Conservation (phyloP, 495 filamentous ascomycete species). For the Letharia columbiana region DNA sequence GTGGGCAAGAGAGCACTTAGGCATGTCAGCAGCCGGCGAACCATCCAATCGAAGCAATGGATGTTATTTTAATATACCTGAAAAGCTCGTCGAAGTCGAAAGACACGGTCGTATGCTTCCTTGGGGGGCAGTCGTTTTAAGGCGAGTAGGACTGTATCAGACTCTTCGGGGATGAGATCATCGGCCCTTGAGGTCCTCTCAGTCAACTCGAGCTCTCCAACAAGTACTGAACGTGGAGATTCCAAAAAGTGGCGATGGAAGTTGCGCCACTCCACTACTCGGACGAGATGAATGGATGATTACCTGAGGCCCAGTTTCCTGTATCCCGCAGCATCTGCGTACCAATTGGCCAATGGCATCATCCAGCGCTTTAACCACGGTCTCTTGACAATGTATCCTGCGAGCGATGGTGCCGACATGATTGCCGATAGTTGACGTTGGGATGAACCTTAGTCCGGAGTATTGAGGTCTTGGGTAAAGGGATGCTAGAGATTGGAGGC, state of each 20-base stretch:
- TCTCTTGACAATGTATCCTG: slow-evolving; percentile 63
- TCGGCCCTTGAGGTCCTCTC: slow-evolving; percentile 55
- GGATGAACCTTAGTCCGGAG: neutral
- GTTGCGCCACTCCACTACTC: neutral
- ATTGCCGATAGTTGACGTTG: slow-evolving; percentile 29
- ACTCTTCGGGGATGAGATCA: slow-evolving; percentile 88
- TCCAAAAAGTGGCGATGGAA: neutral
- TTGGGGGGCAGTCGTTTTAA: slow-evolving; percentile 84
- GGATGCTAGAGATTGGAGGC: neutral
- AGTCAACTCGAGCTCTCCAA: neutral
- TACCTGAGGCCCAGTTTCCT: slow-evolving; percentile 87
- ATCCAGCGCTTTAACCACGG: slow-evolving; percentile 76
- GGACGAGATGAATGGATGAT: slow-evolving; percentile 19
- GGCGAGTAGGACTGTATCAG: slow-evolving; percentile 72
- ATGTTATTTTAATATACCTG: slow-evolving; percentile 49
- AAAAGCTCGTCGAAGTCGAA: slow-evolving; percentile 88
- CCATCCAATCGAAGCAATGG: neutral
- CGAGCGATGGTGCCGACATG: slow-evolving; percentile 68
- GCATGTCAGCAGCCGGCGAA: slow-evolving; percentile 29
- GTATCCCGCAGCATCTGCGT: slow-evolving; percentile 79
- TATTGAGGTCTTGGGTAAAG: neutral
- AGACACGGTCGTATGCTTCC: slow-evolving; percentile 92
- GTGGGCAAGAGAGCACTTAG: slow-evolving; percentile 71
- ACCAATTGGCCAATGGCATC: slow-evolving; percentile 73
- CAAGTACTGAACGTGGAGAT: neutral